phyloP scores from a whole-genome alignment of 768 basidiomycete species.

The Calocera viscosa region DNA sequence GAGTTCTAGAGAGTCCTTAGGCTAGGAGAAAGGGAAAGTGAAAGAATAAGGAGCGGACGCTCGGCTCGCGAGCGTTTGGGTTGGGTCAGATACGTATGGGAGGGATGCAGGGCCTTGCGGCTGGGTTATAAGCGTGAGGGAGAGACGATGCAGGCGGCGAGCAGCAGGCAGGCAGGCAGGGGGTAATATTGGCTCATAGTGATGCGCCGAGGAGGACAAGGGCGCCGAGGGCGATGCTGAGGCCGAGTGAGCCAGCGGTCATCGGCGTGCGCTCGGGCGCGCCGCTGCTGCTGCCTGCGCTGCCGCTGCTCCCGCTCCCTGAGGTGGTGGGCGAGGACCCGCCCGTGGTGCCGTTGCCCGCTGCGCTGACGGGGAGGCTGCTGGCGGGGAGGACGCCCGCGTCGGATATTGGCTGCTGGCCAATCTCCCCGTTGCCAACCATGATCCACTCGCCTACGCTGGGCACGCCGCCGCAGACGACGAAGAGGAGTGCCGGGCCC shows the following conservation, averaged over 20 bases:
- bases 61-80: conserved; percentile 7
- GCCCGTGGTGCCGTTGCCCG: not conserved
- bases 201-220: conserved; percentile 2
- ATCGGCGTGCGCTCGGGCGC: not conserved
- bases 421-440: conserved; percentile 69
- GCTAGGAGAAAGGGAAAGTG: not conserved
- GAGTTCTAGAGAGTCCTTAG: not conserved
- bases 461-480: conserved; percentile 74
- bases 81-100: not conserved
- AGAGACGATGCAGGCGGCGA: not conserved
- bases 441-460: conserved; percentile 64
- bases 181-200: not conserved
- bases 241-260: not conserved
- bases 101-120: not conserved
- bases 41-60: conserved; percentile 2
- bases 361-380: not conserved
- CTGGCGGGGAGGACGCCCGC: conserved; percentile 15
- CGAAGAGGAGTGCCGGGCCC: conserved; percentile 73
- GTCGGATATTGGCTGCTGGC: conserved; percentile 40
- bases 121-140: not conserved
- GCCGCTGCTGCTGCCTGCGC: not conserved
- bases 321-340: not conserved
- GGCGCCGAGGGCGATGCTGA: not conserved
- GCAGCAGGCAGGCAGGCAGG: not conserved
- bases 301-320: not conserved